These are phyloP conservation scores for Neoboletus brunneissimus DNA, from an alignment of 768 basidiomycete genomes.

Conservation along the genomic window DNA sequence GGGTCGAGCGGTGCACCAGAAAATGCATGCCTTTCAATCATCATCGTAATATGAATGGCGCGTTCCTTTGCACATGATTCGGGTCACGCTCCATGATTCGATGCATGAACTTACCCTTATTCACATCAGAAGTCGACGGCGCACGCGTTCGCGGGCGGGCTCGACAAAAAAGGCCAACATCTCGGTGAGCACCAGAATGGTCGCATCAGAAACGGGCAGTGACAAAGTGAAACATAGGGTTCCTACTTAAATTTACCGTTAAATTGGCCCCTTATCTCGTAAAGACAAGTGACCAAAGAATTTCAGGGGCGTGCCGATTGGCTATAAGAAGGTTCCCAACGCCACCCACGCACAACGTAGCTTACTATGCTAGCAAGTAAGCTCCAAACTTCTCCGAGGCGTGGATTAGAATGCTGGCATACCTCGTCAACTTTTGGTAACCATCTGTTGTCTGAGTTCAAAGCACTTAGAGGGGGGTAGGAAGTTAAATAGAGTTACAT, in stretches of 20 bases:
- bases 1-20: constrained; percentile 10
- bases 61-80: background rate
- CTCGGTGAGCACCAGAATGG: background rate
- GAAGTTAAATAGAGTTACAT: constrained; percentile 20
- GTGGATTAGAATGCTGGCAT: constrained; percentile 14
- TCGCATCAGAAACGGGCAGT: background rate
- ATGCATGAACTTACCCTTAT: background rate
- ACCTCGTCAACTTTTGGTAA: constrained; percentile 7
- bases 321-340: background rate
- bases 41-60: constrained; percentile 6
- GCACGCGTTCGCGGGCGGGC: background rate
- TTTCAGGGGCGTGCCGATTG: constrained; percentile 2
- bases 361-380: background rate
- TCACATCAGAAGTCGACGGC: background rate
- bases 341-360: background rate
- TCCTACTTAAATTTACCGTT: constrained; percentile 7
- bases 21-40: background rate
- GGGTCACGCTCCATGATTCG: constrained; percentile 2
- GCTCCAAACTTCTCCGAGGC: constrained; percentile 1
- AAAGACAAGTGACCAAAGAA: background rate
- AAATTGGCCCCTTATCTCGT: constrained; percentile 6
- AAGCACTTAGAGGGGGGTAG: constrained; percentile 2
- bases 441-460: constrained; percentile 15
- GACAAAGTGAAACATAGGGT: constrained; percentile 2
- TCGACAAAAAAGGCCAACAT: background rate